Evolutionary conservation across 2,329 filamentous ascomycete genomes (phyloP).

Genomic region (Colletotrichum eleusines): DNA sequence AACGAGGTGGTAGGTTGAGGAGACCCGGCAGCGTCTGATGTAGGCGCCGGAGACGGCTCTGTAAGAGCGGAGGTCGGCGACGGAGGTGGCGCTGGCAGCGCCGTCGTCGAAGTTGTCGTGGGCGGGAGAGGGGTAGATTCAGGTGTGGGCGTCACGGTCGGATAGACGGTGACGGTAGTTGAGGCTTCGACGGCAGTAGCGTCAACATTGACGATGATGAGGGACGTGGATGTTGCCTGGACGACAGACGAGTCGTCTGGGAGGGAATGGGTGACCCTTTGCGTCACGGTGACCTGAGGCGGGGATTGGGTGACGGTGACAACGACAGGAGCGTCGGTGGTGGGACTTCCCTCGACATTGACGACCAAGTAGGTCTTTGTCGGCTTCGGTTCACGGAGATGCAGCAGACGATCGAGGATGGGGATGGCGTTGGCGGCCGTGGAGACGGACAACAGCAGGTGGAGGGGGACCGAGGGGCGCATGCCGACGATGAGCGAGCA

Average conservation of each 20-base stretch:
- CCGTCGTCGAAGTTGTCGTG: constrained; percentile 7
- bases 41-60: not conserved
- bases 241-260: constrained; percentile 40
- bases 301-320: constrained; percentile 48
- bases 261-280: constrained; percentile 48
- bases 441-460: constrained; percentile 46
- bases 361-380: constrained; percentile 52
- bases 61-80: constrained; percentile 9
- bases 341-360: constrained; percentile 44
- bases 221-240: constrained; percentile 45
- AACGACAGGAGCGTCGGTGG: constrained; percentile 42
- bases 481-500: constrained; percentile 45
- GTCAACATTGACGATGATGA: constrained; percentile 49
- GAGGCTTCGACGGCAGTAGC: constrained; percentile 32
- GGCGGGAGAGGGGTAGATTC: constrained; percentile 7
- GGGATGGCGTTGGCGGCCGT: constrained; percentile 47
- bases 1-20: constrained; percentile 4
- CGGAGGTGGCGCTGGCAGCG: constrained; percentile 13
- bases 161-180: constrained; percentile 35
- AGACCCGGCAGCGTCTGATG: not conserved
- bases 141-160: constrained; percentile 11
- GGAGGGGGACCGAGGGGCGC: constrained; percentile 45
- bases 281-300: constrained; percentile 46
- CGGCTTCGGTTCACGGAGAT: constrained; percentile 28
- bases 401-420: constrained; percentile 43